Evolutionary conservation across 2,329 filamentous ascomycete genomes (phyloP).

Genomic region (Calonectria pseudoreteaudii): DNA sequence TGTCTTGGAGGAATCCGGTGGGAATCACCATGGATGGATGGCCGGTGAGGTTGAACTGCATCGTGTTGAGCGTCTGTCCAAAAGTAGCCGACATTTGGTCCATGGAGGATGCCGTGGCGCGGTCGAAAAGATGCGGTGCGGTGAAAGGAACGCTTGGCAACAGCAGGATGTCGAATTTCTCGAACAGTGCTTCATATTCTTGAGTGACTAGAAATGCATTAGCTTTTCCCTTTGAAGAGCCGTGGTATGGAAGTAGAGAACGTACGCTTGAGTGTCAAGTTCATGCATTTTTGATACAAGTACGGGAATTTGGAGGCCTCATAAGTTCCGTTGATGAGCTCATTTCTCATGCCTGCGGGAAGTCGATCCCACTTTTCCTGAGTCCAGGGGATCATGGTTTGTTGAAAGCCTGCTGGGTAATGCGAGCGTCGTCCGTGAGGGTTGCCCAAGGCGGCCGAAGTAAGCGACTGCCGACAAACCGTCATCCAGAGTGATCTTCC

Average conservation of each 20-base stretch:
- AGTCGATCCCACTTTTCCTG: neutral
- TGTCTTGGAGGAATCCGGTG: neutral
- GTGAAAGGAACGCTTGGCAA: neutral
- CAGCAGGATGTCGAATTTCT: neutral
- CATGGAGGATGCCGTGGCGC: neutral
- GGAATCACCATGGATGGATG: neutral
- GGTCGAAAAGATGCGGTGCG: neutral
- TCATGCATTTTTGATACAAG: conserved; percentile 7
- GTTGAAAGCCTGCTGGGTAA: neutral
- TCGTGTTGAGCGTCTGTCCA: neutral
- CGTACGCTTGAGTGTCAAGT: neutral
- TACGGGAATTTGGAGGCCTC: neutral
- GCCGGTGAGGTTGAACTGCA: neutral
- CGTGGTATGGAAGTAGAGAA: too few species aligned
- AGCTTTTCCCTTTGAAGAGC: neutral
- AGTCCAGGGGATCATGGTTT: neutral
- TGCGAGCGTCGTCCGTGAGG: neutral
- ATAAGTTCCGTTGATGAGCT: neutral
- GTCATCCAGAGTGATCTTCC: neutral
- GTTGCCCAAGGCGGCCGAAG: neutral
- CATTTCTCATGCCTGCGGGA: neutral
- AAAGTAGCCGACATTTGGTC: neutral
- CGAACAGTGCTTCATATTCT: neutral
- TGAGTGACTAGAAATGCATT: neutral
- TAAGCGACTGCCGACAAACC: neutral